Percentiles rank a stretch among this genome's conserved stretches.
These are phyloP conservation scores for Corymbia maculata DNA, from an alignment of 345 rosid genomes.

Conservation along the genomic window DNA sequence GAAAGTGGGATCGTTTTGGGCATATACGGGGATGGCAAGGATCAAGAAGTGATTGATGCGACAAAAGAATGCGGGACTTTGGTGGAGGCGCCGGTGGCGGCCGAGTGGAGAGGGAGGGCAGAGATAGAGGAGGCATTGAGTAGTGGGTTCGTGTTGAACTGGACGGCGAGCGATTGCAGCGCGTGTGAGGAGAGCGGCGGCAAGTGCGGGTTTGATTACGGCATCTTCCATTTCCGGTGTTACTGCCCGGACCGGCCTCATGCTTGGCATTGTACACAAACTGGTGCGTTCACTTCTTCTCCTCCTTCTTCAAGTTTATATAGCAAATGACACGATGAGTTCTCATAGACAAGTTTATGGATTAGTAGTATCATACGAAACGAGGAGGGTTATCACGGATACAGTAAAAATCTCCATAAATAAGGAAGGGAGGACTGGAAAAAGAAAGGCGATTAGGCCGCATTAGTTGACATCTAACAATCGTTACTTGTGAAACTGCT, in stretches of 20 bases:
- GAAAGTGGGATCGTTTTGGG: background rate
- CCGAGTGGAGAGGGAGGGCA: background rate
- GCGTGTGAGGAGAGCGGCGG: conserved; percentile 29
- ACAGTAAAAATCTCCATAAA: background rate
- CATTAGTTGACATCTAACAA: background rate
- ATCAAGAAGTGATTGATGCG: conserved; percentile 8
- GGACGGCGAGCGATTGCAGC: conserved; percentile 35
- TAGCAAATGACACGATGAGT: background rate
- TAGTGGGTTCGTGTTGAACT: conserved; percentile 27
- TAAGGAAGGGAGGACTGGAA: background rate
- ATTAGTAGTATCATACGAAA: background rate
- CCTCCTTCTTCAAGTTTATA: background rate
- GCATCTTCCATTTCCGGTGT: conserved; percentile 17
- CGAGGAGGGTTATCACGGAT: background rate
- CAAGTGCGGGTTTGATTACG: conserved; percentile 27
- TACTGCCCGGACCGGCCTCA: conserved; percentile 50
- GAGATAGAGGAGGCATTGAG: background rate
- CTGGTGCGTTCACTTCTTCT: background rate
- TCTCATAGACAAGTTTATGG: background rate
- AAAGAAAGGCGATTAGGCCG: background rate
- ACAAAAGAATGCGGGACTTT: background rate
- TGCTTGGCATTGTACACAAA: background rate
- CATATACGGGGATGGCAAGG: conserved; percentile 2
- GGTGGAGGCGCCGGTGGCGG: conserved; percentile 16
- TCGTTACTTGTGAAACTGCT: background rate